A percentile compares a stretch with the other conserved stretches of the same genome.
phyloP scores from a whole-genome alignment of 345 rosid species.

The Hibiscus trionum region DNA sequence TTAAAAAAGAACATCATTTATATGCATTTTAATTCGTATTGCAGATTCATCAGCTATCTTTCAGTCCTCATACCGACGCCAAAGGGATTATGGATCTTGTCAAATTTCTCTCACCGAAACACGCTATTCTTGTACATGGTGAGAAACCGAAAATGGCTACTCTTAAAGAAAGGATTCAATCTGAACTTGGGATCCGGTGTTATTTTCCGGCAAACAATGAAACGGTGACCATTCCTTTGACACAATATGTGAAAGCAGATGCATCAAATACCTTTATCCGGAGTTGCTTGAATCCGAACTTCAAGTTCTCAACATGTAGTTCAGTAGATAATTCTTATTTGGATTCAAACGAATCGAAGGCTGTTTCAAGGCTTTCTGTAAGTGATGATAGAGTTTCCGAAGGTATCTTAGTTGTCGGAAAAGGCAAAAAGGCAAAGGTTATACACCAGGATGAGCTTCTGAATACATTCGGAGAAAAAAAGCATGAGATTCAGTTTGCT shows the following conservation, averaged over 20 bases:
- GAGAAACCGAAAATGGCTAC: conserved; percentile 84
- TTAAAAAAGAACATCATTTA: background rate
- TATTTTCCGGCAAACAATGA: conserved; percentile 72
- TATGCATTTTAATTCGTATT: background rate
- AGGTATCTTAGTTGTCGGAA: conserved; percentile 51
- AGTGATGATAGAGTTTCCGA: conserved; percentile 56
- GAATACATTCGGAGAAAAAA: conserved; percentile 35
- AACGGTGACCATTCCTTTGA: conserved; percentile 55
- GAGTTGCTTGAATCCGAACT: conserved; percentile 24
- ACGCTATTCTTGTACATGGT: conserved; percentile 82
- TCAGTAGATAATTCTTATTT: conserved; percentile 10
- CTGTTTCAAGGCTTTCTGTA: conserved; percentile 27
- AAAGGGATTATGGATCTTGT: conserved; percentile 98
- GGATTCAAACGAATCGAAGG: conserved; percentile 4
- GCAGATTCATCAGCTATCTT: conserved; percentile 88
- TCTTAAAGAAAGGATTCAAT: conserved; percentile 59
- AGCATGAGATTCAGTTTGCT: conserved; percentile 41
- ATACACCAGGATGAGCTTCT: conserved; percentile 73
- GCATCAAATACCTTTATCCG: conserved; percentile 57
- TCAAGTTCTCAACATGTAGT: conserved; percentile 5
- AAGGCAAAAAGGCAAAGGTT: conserved; percentile 47
- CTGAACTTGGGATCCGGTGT: conserved; percentile 66
- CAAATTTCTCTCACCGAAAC: conserved; percentile 78
- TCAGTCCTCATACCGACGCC: conserved; percentile 94
- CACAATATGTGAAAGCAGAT: conserved; percentile 43